Percentiles rank a stretch among this genome's conserved stretches.
These are phyloP conservation scores for Aristolochia fimbriata DNA, from an alignment of 164 flowering plant species.

Conservation along the genomic window DNA sequence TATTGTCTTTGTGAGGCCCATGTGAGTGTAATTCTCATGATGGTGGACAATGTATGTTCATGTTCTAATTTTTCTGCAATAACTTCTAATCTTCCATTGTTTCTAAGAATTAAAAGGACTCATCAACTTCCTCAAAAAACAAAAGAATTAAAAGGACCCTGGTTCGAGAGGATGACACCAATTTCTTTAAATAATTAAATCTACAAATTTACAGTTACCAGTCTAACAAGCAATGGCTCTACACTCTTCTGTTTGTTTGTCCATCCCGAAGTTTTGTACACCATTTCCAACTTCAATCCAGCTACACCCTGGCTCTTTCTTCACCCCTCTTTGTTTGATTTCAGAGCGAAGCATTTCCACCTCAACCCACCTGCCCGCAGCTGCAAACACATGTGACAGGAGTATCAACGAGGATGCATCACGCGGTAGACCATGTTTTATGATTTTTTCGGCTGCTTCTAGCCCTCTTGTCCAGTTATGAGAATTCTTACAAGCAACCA, in stretches of 20 bases:
- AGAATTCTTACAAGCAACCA: conserved; percentile 16
- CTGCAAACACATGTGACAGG: conserved; percentile 13
- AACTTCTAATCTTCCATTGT: too few species aligned
- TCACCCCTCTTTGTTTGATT: conserved; percentile 9
- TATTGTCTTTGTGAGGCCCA: conserved; percentile 35
- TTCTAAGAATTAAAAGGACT: too few species aligned
- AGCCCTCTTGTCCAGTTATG: conserved; percentile 11
- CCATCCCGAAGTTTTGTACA: conserved; percentile 7
- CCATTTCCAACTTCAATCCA: conserved; percentile 16
- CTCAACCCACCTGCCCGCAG: conserved; percentile 16
- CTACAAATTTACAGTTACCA: too few species aligned
- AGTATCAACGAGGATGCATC: conserved; percentile 6
- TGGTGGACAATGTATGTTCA: too few species aligned
- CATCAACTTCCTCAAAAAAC: too few species aligned
- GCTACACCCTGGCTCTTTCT: conserved; percentile 22
- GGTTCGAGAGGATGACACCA: too few species aligned
- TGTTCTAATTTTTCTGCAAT: too few species aligned
- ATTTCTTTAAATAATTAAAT: too few species aligned
- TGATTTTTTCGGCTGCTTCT: conserved; percentile 10
- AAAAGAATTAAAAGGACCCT: too few species aligned
- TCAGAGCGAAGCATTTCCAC: conserved; percentile 8
- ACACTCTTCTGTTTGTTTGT: not conserved
- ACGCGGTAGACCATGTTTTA: conserved; percentile 1
- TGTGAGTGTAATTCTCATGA: too few species aligned
- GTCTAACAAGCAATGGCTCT: too few species aligned